phyloP scores from a whole-genome alignment of 345 rosid species.

The Cardamine occulta region DNA sequence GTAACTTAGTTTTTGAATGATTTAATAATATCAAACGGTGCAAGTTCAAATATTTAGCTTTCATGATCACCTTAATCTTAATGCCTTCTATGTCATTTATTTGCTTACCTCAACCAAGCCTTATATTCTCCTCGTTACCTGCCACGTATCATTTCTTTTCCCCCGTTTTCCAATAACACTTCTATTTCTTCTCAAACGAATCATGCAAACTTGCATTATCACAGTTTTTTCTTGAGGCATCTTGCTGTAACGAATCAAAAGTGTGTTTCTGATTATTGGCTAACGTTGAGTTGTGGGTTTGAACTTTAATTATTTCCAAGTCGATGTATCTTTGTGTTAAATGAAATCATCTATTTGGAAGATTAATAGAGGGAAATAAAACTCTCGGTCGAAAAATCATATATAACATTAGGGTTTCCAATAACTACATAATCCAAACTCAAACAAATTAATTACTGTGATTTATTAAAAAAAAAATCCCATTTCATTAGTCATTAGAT shows the following conservation, averaged over 20 bases:
- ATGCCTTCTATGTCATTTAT: constrained; percentile 43
- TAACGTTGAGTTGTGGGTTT: not conserved
- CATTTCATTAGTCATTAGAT: not conserved
- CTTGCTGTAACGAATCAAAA: not conserved
- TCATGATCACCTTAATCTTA: constrained; percentile 31
- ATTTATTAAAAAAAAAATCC: not conserved
- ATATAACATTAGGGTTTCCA: not conserved
- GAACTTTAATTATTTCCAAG: not conserved
- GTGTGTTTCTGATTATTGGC: constrained; percentile 10
- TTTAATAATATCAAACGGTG: constrained; percentile 25
- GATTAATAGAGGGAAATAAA: not conserved
- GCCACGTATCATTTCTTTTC: constrained; percentile 33
- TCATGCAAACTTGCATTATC: constrained; percentile 16
- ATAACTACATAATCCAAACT: not conserved
- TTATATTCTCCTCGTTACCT: not conserved
- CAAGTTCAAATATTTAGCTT: constrained; percentile 32
- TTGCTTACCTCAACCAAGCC: constrained; percentile 38
- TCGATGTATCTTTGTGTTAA: not conserved
- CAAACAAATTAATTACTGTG: not conserved
- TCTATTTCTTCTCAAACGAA: constrained; percentile 38
- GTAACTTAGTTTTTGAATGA: constrained; percentile 41
- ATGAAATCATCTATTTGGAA: not conserved
- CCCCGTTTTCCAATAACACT: constrained; percentile 32
- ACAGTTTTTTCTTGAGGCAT: not conserved
- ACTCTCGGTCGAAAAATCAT: too few species aligned